Conservation (phyloP, 2,329 filamentous ascomycete species). For the Chaetothyriales sp. region DNA sequence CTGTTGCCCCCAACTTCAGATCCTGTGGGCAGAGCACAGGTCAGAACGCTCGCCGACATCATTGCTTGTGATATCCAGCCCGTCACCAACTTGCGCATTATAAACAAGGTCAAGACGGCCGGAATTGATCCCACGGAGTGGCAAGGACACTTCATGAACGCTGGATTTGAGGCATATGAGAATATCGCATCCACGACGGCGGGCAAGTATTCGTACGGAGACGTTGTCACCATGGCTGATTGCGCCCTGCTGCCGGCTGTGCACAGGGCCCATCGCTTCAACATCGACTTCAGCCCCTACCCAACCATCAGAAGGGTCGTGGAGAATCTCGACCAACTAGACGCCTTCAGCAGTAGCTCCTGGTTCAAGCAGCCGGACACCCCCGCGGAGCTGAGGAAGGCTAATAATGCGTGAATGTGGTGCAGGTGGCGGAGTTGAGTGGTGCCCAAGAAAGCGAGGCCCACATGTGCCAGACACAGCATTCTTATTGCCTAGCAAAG, state of each 20-base stretch:
- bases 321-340: constrained; percentile 33
- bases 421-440: background rate
- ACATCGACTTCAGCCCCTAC: constrained; percentile 39
- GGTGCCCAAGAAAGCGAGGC: too few relatives aligned
- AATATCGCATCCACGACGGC: constrained; percentile 23
- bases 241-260: constrained; percentile 44
- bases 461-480: too few relatives aligned
- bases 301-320: constrained; percentile 36
- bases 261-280: constrained; percentile 43
- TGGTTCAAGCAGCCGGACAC: constrained; percentile 45
- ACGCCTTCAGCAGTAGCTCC: constrained; percentile 40
- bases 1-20: constrained; percentile 36
- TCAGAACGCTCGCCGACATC: constrained; percentile 42
- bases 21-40: constrained; percentile 33
- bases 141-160: constrained; percentile 38
- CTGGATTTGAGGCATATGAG: constrained; percentile 47
- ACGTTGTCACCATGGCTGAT: constrained; percentile 45
- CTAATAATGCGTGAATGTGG: too few relatives aligned
- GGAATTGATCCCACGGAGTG: constrained; percentile 35
- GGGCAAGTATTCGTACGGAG: constrained; percentile 43
- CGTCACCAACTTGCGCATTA: constrained; percentile 43
- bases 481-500: too few relatives aligned
- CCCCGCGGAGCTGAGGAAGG: constrained; percentile 31
- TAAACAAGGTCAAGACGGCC: constrained; percentile 35
- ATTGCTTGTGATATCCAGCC: constrained; percentile 47